phyloP scores from a whole-genome alignment of 176 grass and related monocot species.

The Oryza meyeriana region DNA sequence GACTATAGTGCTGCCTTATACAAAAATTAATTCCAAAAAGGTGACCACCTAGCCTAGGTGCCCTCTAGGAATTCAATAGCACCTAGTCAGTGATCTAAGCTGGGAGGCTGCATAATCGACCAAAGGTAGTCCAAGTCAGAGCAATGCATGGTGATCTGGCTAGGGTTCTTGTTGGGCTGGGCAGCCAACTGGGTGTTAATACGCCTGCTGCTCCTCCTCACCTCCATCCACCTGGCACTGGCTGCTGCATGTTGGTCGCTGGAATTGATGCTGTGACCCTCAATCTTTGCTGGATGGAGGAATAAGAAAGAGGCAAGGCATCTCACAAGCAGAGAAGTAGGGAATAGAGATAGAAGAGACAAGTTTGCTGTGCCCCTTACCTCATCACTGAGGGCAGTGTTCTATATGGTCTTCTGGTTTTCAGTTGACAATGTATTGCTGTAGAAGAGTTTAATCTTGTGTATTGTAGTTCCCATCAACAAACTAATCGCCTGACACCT shows the following conservation, averaged over 20 bases:
- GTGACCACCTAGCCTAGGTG: neutral
- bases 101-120: neutral
- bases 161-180: neutral
- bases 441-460: neutral
- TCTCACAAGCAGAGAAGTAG: neutral
- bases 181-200: neutral
- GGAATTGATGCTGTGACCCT: neutral
- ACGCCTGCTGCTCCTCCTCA: neutral
- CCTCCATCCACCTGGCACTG: neutral
- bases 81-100: neutral
- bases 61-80: neutral
- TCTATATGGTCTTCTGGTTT: constrained; percentile 9
- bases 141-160: neutral
- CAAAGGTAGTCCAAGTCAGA: neutral
- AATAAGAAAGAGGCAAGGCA: neutral
- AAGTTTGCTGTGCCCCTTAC: neutral
- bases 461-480: neutral
- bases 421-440: neutral
- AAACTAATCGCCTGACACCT: constrained; percentile 15
- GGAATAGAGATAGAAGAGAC: neutral
- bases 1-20: neutral
- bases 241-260: neutral
- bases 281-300: neutral
- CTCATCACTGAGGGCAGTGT: neutral
- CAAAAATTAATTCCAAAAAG: neutral